These are phyloP conservation scores for Trichaptum fuscoviolaceum DNA, from an alignment of 768 basidiomycete genomes.

Conservation along the genomic window DNA sequence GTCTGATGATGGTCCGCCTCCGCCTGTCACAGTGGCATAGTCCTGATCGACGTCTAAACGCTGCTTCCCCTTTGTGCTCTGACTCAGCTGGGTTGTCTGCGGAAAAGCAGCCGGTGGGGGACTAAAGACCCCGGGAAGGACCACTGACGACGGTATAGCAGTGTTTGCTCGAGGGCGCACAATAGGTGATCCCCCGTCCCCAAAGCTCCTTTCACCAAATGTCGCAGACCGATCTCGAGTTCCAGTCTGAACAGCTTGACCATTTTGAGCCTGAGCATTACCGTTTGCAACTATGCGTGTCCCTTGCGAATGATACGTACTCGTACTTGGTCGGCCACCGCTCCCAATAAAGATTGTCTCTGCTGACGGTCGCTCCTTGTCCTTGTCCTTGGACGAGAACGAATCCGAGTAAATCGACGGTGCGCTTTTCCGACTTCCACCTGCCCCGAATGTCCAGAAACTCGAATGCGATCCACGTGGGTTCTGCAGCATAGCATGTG, in stretches of 20 bases:
- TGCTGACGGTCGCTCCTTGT: neutral
- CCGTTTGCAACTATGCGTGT: neutral
- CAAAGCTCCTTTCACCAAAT: neutral
- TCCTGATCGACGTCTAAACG: neutral
- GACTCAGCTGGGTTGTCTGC: neutral
- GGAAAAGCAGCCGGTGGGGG: neutral
- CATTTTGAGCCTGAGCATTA: neutral
- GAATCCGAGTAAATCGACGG: neutral
- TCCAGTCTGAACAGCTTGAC: neutral
- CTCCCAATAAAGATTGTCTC: neutral
- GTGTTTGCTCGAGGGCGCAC: neutral
- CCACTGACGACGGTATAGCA: neutral
- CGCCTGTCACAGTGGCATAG: neutral
- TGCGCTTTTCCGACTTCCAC: neutral
- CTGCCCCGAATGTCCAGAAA: slow-evolving; percentile 3
- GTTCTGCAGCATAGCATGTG: neutral
- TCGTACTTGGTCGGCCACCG: neutral
- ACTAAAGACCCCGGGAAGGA: neutral
- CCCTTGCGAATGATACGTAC: slow-evolving; percentile 2
- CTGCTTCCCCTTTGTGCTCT: neutral
- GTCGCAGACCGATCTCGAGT: neutral
- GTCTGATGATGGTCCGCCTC: neutral
- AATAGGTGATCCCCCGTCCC: neutral
- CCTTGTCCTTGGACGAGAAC: neutral
- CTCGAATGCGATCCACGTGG: neutral